These are phyloP conservation scores for Aphanomyces astaci DNA, from an alignment of 352 stramenopile genomes.

Conservation along the genomic window DNA sequence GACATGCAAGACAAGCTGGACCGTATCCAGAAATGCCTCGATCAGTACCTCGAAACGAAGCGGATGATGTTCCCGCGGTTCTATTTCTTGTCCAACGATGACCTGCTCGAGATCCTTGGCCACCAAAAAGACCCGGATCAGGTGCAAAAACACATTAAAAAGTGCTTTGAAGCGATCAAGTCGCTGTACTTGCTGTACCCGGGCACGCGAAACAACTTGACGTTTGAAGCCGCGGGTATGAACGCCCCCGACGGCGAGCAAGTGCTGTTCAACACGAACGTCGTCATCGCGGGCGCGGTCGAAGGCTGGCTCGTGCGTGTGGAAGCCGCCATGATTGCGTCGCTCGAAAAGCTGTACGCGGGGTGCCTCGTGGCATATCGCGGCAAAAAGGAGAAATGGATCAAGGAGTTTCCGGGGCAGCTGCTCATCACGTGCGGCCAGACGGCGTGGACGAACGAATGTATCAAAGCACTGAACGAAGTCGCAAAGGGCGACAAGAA, in stretches of 20 bases:
- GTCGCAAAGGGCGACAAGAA: conserved; percentile 88
- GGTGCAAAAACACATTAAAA: conserved; percentile 88
- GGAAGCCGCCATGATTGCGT: conserved; percentile 77
- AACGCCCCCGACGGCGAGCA: conserved; percentile 86
- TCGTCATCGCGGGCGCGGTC: conserved; percentile 84
- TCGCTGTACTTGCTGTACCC: conserved; percentile 57
- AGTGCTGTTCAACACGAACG: conserved; percentile 74
- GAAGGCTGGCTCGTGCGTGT: conserved; percentile 86
- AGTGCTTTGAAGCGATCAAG: conserved; percentile 89
- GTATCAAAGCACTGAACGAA: conserved; percentile 88
- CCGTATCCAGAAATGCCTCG: conserved; percentile 79
- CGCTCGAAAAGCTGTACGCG: conserved; percentile 77
- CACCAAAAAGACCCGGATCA: conserved; percentile 84
- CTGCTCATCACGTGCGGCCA: conserved; percentile 90
- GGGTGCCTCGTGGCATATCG: conserved; percentile 82
- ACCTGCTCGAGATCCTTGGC: conserved; percentile 77
- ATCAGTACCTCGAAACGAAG: conserved; percentile 85
- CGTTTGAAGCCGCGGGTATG: conserved; percentile 84
- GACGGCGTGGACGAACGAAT: conserved; percentile 90
- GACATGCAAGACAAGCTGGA: conserved; percentile 85
- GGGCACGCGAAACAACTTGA: conserved; percentile 64
- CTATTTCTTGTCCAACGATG: conserved; percentile 86
- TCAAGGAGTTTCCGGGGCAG: conserved; percentile 90
- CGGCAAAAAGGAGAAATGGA: conserved; percentile 93
- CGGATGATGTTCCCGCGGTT: conserved; percentile 81